Evolutionary conservation across 805 yeast genomes (phyloP).

Genomic region (Ascoidea asiatica): DNA sequence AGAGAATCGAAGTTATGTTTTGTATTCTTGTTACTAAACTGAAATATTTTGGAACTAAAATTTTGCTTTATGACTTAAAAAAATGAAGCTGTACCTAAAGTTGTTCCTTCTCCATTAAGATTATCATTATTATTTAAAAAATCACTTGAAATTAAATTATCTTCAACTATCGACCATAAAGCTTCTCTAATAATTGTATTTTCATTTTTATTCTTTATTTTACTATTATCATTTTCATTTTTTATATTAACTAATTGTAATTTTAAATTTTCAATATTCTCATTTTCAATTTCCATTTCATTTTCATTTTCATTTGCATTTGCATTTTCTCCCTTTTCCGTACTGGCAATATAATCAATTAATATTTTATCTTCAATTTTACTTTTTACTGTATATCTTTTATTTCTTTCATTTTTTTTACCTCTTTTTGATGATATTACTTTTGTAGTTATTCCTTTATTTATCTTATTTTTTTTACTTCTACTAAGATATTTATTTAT

Average conservation of each 20-base stretch:
- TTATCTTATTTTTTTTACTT: not conserved
- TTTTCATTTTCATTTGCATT: slow-evolving; percentile 7
- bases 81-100: slow-evolving; percentile 65
- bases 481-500: too few relatives aligned
- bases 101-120: slow-evolving; percentile 61
- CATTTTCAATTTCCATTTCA: not conserved
- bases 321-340: slow-evolving; percentile 20
- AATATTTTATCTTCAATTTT: slow-evolving; percentile 22
- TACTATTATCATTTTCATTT: slow-evolving; percentile 22
- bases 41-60: too few relatives aligned
- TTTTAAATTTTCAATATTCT: not conserved
- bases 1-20: too few relatives aligned
- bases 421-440: not conserved
- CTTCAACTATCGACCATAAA: slow-evolving; percentile 56
- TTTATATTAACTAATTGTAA: slow-evolving; percentile 25
- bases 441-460: not conserved
- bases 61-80: too few relatives aligned
- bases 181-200: slow-evolving; percentile 38
- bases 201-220: slow-evolving; percentile 11
- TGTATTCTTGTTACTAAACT: too few relatives aligned
- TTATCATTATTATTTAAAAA: slow-evolving; percentile 31
- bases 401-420: slow-evolving; percentile 5
- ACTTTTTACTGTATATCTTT: not conserved
- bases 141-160: slow-evolving; percentile 17
- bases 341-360: slow-evolving; percentile 34